phyloP scores from a whole-genome alignment of 805 yeast species.

The Pichia kluyveri region DNA sequence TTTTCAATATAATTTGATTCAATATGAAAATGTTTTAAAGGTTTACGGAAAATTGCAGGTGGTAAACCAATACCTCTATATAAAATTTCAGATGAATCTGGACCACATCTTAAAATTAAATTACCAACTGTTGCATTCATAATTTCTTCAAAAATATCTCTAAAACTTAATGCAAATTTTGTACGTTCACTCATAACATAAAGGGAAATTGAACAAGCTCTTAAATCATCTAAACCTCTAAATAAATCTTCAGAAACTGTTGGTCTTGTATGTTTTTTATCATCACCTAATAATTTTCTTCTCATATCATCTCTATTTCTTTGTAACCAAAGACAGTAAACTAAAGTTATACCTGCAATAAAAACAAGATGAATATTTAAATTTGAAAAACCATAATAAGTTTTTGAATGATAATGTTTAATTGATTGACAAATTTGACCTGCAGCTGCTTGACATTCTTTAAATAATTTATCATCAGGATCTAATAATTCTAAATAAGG shows the following conservation, averaged over 20 bases:
- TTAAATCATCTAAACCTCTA: constrained; percentile 50
- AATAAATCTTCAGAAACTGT: constrained; percentile 43
- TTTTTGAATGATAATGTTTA: constrained; percentile 53
- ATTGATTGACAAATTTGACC: constrained; percentile 60
- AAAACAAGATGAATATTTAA: constrained; percentile 60
- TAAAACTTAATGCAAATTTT: constrained; percentile 48
- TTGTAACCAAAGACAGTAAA: constrained; percentile 59
- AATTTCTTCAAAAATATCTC: constrained; percentile 61
- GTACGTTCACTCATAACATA: constrained; percentile 63
- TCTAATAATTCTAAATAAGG: constrained; percentile 55
- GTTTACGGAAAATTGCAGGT: constrained; percentile 46
- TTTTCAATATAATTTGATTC: constrained; percentile 24
- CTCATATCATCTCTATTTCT: constrained; percentile 52
- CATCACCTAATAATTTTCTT: constrained; percentile 45
- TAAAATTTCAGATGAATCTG: constrained; percentile 50
- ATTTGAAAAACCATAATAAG: constrained; percentile 55
- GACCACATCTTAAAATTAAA: constrained; percentile 53
- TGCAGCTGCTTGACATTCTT: constrained; percentile 64
- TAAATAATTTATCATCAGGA: constrained; percentile 51
- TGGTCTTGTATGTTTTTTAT: constrained; percentile 52
- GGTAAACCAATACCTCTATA: constrained; percentile 42
- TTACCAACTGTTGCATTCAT: constrained; percentile 59
- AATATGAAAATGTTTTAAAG: constrained; percentile 28
- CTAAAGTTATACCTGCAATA: constrained; percentile 59
- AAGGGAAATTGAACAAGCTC: constrained; percentile 56